Evolutionary conservation across 139 green algal genomes (phyloP), one percentile per base, ranked within the genome.

Genomic region (Zygnema circumcarinatum): DNA sequence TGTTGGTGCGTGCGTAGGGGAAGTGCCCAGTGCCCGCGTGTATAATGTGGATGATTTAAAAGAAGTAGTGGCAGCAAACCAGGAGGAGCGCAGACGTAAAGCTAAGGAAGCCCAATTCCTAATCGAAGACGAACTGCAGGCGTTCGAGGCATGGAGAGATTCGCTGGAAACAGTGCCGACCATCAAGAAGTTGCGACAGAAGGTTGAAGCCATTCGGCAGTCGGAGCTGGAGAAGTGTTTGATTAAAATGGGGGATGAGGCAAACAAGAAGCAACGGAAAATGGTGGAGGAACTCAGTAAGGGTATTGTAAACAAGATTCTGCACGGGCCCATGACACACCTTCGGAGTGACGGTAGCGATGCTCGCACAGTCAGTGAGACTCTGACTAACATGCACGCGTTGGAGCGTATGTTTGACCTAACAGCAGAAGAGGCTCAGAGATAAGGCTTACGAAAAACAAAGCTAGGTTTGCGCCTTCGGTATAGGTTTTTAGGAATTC

Each of bases 1-100:
- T 93, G 96, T 99, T 40, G 95, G 92, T 0, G 83, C 93, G 38
- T 92, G 95, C 79, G 92, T 99, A 62, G 95, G 91, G 38, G 93
- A 96, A 83, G 83, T 95, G 21, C 86, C 92, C 36, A 52, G 72
- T 2, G 89, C 90, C 38, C 92, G 94, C 56, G 96, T 98, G 40
- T 99, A 97, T 95, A 99, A 99, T 91, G 97, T 99, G 39, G 97
- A 99, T 82, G 97, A 99, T 94, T 90, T 99, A 36, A 98, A 98
- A 93, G 97, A 98, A 93, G 96, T 99, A 35, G 97, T 99, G 35
- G 94, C 94, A 16, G 95, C 93, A 69, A 99, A 99, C 93, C 98
- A 98, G 93, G 95, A 96, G 86, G 95, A 92, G 52, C 92, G 97
- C 29, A 90, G 87, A 25, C 74, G 89, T 32, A 95, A 95, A 25